Base-by-base conservation (phyloP, 2,329 filamentous ascomycete species). In the Fusarium coicis region DNA sequence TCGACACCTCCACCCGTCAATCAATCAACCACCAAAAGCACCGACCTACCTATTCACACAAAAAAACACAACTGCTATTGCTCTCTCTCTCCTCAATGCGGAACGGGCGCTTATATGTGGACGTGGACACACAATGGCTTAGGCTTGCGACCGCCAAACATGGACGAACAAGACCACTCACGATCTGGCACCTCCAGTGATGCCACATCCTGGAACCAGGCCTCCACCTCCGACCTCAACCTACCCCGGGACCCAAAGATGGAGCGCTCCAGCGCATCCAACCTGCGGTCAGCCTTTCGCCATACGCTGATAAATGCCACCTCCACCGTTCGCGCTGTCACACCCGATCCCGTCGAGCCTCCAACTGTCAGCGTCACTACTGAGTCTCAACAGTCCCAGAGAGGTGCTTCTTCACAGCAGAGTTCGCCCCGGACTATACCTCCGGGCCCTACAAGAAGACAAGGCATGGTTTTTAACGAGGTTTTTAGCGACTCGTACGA, bases 391-490 rank as follows among this genome's bases (percentile, higher is more conserved):
- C 62, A 75, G 49, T 56, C 77, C 57, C 72, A 74, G 59, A 76
- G 76, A 37, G 75, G 75, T 68, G 36, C 76, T 49, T 68, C 72
- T 26, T 76, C 79, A 21, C 81, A 81, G 56, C 80, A 82, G 58
- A 79, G 75, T 63, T 83, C 80, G 26, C 80, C 81, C 23, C 72
- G 77, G 62, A 76, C 79, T 47, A 78, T 80, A 40, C 79, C 77
- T 30, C 79, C 76, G 21, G 79, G 79, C 19, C 83, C 85, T 61
- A 82, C 81, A 36, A 81, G 89, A 63, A 85, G 89, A 42, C 88
- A 90, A 76, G 90, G 89, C 66, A 83, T 91, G 50, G 87, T 91
- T 47, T 92, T 92, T 76, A 85, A 89, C 71, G 89, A 91, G 63
- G 80, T 84, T 34, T 86, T 87, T 72, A 82, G 83, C 61, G 85